Base-by-base conservation (phyloP, 768 basidiomycete species). In the Hypholoma fasciculare region DNA sequence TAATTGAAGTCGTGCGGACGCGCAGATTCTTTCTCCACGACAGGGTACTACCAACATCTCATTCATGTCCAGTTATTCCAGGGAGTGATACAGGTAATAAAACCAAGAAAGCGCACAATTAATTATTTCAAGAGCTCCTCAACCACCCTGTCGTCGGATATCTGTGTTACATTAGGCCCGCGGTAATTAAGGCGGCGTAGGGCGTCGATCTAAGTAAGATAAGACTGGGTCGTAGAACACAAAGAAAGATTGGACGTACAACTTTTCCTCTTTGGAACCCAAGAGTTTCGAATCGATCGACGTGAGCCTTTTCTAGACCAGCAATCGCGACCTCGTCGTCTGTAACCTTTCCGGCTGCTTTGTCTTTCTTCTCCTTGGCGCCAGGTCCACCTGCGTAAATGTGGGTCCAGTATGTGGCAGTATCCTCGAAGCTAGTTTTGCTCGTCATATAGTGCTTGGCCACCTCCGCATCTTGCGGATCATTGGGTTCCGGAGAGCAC, bases 401-500 rank as follows among this genome's bases (percentile, higher is more conserved):
- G 66, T 92, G 87, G 1, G 95, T 92, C 96, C 96, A 98, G 71
- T 96, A 95, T 40, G 84, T 81, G 56, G 96, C 96, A 3, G 96
- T 98, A 39, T 90, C 90, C 58, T 96, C 92, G 63, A 98, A 98
- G 65, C 89, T 88, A 23, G 77, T 75, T 70, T 89, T 89, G 71
- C 89, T 92, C 12, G 94, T 93, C 72, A 92, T 90, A 66, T 92
- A 98, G 69, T 97, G 96, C 71, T 97, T 98, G 12, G 96, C 96
- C 11, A 98, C 96, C 74, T 98, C 95, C 0, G 96, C 96, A 68
- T 98, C 96, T 74, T 98, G 96, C 0, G 96, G 96, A 69, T 98
- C 96, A 61, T 90, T 92, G 7, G 96, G 96, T 69, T 97, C 94
- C 0, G 96, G 96, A 8, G 89, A 90, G 72, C 94, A 96, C 16